phyloP scores from a whole-genome alignment of 176 grass and related monocot genomes.

The Bonia amplexicaulis region DNA sequence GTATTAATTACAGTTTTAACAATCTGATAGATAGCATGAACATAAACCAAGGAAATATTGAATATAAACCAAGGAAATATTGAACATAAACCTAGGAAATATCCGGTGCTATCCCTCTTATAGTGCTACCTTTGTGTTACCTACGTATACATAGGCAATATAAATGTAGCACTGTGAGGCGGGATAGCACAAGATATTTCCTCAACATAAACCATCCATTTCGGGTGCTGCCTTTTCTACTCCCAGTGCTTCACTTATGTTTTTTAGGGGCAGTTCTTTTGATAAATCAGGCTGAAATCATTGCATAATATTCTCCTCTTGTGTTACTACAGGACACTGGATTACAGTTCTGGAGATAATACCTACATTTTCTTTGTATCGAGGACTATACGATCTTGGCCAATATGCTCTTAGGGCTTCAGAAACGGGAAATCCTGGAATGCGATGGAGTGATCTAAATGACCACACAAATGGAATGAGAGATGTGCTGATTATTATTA shows the following conservation, averaged over 20 bases:
- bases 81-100: no score
- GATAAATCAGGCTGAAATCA: not conserved
- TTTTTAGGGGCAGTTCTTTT: not conserved
- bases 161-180: no score
- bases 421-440: constrained; percentile 53
- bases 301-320: not conserved
- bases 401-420: constrained; percentile 64
- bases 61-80: no score
- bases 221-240: not conserved
- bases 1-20: constrained; percentile 5
- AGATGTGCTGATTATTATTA: constrained; percentile 70
- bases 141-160: no score
- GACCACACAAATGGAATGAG: constrained; percentile 69
- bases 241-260: not conserved
- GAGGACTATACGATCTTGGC: constrained; percentile 72
- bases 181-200: no score
- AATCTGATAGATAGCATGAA: not conserved
- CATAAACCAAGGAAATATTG: no score
- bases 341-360: constrained; percentile 86
- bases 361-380: constrained; percentile 85
- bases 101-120: no score
- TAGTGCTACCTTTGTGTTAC: no score
- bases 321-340: constrained; percentile 48
- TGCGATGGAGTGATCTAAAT: constrained; percentile 75
- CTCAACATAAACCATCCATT: not conserved